phyloP scores from a whole-genome alignment of 257 asterid genomes.

The Paulownia fortunei region DNA sequence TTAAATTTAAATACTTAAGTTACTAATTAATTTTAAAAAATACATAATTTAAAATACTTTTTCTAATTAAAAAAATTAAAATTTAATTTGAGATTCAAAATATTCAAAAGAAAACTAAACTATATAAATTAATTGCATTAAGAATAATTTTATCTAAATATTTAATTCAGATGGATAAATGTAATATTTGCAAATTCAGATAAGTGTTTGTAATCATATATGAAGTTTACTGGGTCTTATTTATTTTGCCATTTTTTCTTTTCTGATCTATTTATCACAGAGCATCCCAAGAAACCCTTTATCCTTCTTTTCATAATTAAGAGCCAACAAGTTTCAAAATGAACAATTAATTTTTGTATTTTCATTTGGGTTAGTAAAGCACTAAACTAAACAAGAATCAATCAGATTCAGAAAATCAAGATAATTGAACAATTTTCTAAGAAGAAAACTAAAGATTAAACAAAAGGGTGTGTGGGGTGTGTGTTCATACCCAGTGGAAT shows the following conservation, averaged over 20 bases:
- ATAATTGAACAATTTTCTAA: not conserved
- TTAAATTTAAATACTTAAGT: too few species aligned
- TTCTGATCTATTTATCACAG: not conserved
- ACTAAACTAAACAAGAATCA: not conserved
- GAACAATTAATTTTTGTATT: not conserved
- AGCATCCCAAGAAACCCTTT: not conserved
- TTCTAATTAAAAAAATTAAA: too few species aligned
- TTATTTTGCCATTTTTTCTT: not conserved
- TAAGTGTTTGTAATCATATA: too few species aligned
- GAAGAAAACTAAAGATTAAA: not conserved
- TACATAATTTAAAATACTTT: too few species aligned
- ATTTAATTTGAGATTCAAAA: too few species aligned
- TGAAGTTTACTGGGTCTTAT: too few species aligned
- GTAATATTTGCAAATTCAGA: too few species aligned
- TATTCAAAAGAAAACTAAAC: too few species aligned
- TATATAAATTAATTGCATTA: too few species aligned
- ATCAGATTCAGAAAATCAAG: slow-evolving; percentile 3
- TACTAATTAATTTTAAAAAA: too few species aligned
- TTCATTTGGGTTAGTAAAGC: slow-evolving; percentile 6
- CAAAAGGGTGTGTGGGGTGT: not conserved
- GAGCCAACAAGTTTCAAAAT: not conserved
- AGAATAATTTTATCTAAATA: too few species aligned
- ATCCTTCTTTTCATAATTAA: not conserved
- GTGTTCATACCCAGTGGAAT: slow-evolving; percentile 51
- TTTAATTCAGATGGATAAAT: too few species aligned